Evolutionary conservation across 306 rosid genomes (phyloP).

Genomic region (Vigna unguiculata): DNA sequence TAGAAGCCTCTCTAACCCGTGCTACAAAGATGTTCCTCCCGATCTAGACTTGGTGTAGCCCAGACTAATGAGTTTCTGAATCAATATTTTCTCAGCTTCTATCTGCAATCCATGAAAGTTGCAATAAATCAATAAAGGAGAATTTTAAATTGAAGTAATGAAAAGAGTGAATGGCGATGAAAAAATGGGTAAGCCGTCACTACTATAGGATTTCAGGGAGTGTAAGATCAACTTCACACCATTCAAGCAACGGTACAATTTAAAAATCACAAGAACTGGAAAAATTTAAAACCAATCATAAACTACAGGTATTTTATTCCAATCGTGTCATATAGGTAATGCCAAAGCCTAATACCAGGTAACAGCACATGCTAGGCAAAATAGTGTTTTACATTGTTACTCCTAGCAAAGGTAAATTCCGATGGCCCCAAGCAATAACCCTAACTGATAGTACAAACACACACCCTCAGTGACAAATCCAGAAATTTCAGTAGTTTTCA

Average conservation of each 20-base stretch:
- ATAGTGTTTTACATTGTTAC: background rate
- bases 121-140: slow-evolving; percentile 9
- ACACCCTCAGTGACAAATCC: background rate
- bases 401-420: background rate
- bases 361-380: background rate
- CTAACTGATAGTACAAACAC: background rate
- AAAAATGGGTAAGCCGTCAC: background rate
- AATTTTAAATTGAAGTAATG: background rate
- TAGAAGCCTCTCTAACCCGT: slow-evolving; percentile 4
- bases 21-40: slow-evolving; percentile 53
- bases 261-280: background rate
- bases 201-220: background rate
- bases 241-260: background rate
- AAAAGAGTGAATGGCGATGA: background rate
- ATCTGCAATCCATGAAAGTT: slow-evolving; percentile 56
- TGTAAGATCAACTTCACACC: slow-evolving; percentile 4
- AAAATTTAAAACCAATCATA: slow-evolving; percentile 13
- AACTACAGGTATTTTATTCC: slow-evolving; percentile 3
- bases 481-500: too few relatives aligned
- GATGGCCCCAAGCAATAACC: background rate
- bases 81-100: slow-evolving; percentile 84
- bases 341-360: background rate
- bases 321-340: background rate
- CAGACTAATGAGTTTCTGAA: slow-evolving; percentile 70
- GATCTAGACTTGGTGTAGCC: slow-evolving; percentile 67